Conservation (phyloP, 192 early-diverging fungal genomes). For the Entomortierella lignicola region DNA sequence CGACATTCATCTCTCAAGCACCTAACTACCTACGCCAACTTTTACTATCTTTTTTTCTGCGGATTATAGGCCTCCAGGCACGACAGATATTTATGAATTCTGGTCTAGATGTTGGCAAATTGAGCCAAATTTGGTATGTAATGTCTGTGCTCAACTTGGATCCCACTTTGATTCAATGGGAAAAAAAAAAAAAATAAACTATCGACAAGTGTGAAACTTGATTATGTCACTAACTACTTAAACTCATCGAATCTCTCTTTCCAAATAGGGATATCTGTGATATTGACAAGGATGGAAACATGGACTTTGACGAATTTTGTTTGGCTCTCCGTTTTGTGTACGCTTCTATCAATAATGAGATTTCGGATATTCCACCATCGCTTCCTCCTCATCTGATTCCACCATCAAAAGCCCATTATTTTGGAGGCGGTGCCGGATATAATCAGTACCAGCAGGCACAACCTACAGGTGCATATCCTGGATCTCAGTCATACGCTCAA, state of each 20-base stretch:
- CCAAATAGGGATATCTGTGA: conserved; percentile 77
- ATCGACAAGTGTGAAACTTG: no score
- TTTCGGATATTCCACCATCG: conserved; percentile 63
- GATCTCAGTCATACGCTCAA: conserved; percentile 16
- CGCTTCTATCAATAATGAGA: conserved; percentile 67
- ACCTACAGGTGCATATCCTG: conserved; percentile 41
- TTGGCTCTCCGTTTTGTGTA: conserved; percentile 84
- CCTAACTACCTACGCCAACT: neutral
- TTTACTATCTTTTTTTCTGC: neutral
- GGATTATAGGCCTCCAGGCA: conserved; percentile 29
- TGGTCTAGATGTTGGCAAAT: conserved; percentile 28
- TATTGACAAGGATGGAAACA: conserved; percentile 84
- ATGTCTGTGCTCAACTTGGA: neutral
- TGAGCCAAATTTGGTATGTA: conserved; percentile 51
- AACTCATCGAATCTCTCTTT: neutral
- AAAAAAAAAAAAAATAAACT: no score
- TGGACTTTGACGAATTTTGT: conserved; percentile 88
- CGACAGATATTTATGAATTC: conserved; percentile 52
- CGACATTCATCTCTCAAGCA: neutral
- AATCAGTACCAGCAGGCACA: conserved; percentile 51
- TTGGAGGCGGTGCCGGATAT: conserved; percentile 32
- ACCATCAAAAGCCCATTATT: conserved; percentile 67
- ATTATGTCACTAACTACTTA: no score
- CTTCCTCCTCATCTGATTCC: conserved; percentile 78
- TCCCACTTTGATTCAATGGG: no score